Percentiles rank a stretch among this genome's conserved stretches.
Evolutionary conservation across 306 rosid genomes (phyloP).

Genomic region (Trifolium repens): DNA sequence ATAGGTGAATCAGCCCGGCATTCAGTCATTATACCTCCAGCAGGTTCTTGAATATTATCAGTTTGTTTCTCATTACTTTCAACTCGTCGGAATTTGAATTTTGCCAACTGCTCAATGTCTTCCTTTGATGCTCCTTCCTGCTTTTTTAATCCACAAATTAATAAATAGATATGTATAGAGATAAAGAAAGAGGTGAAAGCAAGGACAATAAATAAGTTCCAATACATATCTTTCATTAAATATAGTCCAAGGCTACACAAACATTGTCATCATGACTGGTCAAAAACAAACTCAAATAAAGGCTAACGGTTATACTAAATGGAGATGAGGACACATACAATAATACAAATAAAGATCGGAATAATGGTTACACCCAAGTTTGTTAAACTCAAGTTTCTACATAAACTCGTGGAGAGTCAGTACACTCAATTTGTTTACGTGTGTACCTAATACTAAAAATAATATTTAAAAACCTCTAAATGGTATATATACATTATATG

Average conservation of each 20-base stretch:
- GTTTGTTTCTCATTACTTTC: conserved; percentile 58
- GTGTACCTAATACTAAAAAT: background rate
- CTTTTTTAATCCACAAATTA: conserved; percentile 34
- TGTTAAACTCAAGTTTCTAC: background rate
- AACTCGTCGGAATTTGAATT: conserved; percentile 70
- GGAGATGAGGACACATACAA: background rate
- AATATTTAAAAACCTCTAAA: background rate
- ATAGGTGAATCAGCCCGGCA: conserved; percentile 70
- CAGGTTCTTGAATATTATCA: conserved; percentile 56
- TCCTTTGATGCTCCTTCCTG: conserved; percentile 99
- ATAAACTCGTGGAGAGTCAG: background rate
- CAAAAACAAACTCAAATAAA: conserved; percentile 12
- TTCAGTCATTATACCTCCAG: conserved; percentile 88
- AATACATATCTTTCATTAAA: background rate
- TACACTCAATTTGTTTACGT: background rate
- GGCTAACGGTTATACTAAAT: too few relatives aligned
- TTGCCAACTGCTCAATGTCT: conserved; percentile 82
- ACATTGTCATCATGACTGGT: conserved; percentile 11
- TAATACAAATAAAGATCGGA: conserved; percentile 9
- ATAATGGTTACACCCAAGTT: background rate
- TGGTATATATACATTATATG: background rate
- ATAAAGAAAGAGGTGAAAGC: conserved; percentile 16
- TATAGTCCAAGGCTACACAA: conserved; percentile 32
- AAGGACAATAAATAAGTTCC: conserved; percentile 32
- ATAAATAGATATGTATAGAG: background rate